These are phyloP conservation scores for Pleurozium schreberi DNA, from an alignment of 225 moss, liverwort and hornwort genomes.

Conservation along the genomic window DNA sequence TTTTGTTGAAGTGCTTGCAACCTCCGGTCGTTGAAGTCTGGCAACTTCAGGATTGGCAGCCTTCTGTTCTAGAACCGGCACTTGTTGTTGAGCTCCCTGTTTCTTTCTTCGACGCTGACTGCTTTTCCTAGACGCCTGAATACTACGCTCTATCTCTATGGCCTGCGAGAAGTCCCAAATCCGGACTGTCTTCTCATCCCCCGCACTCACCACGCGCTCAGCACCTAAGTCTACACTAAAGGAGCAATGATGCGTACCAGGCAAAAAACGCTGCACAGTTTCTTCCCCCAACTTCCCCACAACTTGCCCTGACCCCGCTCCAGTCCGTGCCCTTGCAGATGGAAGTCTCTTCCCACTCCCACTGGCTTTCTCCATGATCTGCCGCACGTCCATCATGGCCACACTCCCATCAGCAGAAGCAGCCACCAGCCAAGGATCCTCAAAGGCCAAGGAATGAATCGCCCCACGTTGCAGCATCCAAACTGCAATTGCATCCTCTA, in stretches of 20 bases:
- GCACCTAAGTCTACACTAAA: slow-evolving; percentile 89
- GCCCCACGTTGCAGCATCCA: slow-evolving; percentile 72
- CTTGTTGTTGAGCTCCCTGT: background rate
- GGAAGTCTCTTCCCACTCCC: slow-evolving; percentile 39
- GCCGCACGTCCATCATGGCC: slow-evolving; percentile 93
- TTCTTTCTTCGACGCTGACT: slow-evolving; percentile 43
- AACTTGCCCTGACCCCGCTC: background rate
- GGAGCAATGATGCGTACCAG: slow-evolving; percentile 63
- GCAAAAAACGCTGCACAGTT: slow-evolving; percentile 65
- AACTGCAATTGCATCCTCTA: slow-evolving; percentile 41
- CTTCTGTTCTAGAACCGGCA: slow-evolving; percentile 4
- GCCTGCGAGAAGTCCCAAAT: slow-evolving; percentile 99
- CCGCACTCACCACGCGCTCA: slow-evolving; percentile 84
- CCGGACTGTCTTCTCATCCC: slow-evolving; percentile 79
- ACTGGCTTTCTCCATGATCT: slow-evolving; percentile 67
- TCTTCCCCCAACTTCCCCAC: slow-evolving; percentile 55
- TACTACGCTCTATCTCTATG: slow-evolving; percentile 74
- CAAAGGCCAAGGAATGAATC: slow-evolving; percentile 81
- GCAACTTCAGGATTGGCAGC: background rate
- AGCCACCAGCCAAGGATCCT: slow-evolving; percentile 95
- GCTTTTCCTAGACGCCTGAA: slow-evolving; percentile 67
- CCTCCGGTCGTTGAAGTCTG: slow-evolving; percentile 9
- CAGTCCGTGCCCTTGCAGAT: slow-evolving; percentile 2
- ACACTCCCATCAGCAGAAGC: slow-evolving; percentile 75
- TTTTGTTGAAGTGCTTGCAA: slow-evolving; percentile 24